These are phyloP conservation scores for Sporobolomyces roseus DNA, from an alignment of 768 basidiomycete genomes.

Conservation along the genomic window DNA sequence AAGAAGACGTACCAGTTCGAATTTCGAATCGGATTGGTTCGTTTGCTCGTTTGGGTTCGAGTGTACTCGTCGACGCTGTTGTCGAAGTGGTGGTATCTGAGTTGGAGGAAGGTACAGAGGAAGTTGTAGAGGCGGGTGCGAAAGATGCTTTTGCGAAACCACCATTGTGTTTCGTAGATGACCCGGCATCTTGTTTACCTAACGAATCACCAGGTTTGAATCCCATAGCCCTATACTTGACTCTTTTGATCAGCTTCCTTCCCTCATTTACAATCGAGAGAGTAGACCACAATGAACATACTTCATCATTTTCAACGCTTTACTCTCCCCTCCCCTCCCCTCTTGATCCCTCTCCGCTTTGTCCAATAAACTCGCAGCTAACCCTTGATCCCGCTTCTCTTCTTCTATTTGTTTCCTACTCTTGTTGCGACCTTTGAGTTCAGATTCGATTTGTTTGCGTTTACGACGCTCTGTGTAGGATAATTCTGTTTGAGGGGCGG, in stretches of 20 bases:
- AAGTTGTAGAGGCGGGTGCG: neutral
- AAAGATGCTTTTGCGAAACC: slow-evolving; percentile 27
- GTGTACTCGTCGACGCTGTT: neutral
- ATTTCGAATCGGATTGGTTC: slow-evolving; percentile 42
- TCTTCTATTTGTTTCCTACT: slow-evolving; percentile 37
- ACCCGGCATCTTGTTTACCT: slow-evolving; percentile 21
- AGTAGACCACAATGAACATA: neutral
- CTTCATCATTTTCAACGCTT: slow-evolving; percentile 44
- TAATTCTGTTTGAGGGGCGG: neutral
- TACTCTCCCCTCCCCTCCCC: slow-evolving; percentile 6
- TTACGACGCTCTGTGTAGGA: slow-evolving; percentile 39
- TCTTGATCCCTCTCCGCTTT: neutral
- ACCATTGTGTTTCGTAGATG: too few relatives aligned
- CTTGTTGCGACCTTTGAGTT: slow-evolving; percentile 27
- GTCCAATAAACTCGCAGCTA: slow-evolving; percentile 35
- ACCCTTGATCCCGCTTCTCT: slow-evolving; percentile 35
- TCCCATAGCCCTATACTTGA: slow-evolving; percentile 38
- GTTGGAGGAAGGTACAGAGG: neutral
- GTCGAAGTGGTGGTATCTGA: neutral
- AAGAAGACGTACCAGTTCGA: slow-evolving; percentile 24
- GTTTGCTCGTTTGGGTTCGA: slow-evolving; percentile 1
- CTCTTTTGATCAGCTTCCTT: neutral
- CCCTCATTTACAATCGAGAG: neutral
- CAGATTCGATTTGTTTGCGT: slow-evolving; percentile 17
- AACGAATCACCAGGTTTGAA: slow-evolving; percentile 44